Conservation (phyloP, 163 green algal genomes). For the Trebouxia gelatinosa region DNA sequence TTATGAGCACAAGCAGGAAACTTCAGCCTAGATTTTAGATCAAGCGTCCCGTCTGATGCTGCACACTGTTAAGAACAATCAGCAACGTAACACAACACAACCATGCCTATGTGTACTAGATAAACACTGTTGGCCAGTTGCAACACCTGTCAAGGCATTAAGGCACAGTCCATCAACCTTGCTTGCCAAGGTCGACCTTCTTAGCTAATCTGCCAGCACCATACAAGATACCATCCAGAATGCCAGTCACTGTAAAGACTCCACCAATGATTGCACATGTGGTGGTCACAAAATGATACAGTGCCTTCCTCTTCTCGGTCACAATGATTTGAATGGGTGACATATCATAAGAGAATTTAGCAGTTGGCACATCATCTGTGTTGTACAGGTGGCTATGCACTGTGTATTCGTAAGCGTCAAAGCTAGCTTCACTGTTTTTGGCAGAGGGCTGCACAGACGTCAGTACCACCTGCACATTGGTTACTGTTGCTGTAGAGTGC, state of each 20-base stretch:
- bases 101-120: background rate
- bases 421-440: constrained; percentile 40
- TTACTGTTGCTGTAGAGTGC: too few relatives aligned
- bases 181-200: constrained; percentile 86
- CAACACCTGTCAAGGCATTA: too few relatives aligned
- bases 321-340: constrained; percentile 90
- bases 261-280: constrained; percentile 93
- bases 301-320: constrained; percentile 59
- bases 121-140: too few relatives aligned
- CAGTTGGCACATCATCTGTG: constrained; percentile 67
- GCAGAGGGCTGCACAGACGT: constrained; percentile 73
- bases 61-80: background rate
- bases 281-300: constrained; percentile 94
- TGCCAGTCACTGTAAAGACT: constrained; percentile 96
- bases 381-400: constrained; percentile 87
- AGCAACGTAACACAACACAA: background rate
- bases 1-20: background rate
- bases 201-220: constrained; percentile 60
- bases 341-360: constrained; percentile 88
- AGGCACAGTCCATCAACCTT: constrained; percentile 37
- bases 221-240: constrained; percentile 91
- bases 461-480: constrained; percentile 72
- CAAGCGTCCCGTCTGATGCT: background rate
- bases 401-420: constrained; percentile 94
- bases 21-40: background rate